Evolutionary conservation across 306 rosid genomes (phyloP), one percentile per base, ranked within the genome.

Genomic region (Quercus parvula): DNA sequence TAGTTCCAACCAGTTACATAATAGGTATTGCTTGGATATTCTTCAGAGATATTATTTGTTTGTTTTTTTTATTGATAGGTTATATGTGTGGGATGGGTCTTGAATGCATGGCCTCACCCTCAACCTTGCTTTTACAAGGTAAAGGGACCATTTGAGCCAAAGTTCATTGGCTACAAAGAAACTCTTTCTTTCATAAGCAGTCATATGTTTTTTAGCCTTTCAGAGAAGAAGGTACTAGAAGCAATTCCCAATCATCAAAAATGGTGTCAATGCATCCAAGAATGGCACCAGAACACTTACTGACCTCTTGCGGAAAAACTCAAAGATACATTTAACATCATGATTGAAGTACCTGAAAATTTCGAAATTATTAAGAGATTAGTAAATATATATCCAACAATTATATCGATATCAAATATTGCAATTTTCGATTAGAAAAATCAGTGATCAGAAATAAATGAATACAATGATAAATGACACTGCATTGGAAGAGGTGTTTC

Each of bases 321-420:
- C 92, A 14, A 92, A 90, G 84, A 92, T 77, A 57, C 97, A 94
- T 86, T 92, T 95, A 80, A 94, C 94, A 81, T 94, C 99, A 78
- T 95, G 97, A 77, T 94, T 95, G 77, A 92, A 94, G 88, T 94
- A 92, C 99, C 99, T 94, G 91, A 87, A 80, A 82, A 71, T 81
- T 58, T 57, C 22, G 62, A 71, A 89, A 49, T 79, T 35, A 54
- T 30, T 28, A 79, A 67, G 71, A 46, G 7, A 19, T 19, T 18
- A 67, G 71, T 28, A 67, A 44, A 7, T 7, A 11, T 17, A 18
- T 10, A 31, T 31, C 49, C 13, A 8, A 17, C 51, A 66, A 67
- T 58, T 52, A 35, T 19, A 58, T n/a, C 51, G 28, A 31, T n/a
- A 49, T 74, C 46, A 69, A 17, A 3, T 14, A 31, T n/a, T 19